Percentiles rank a stretch among this genome's conserved stretches.
phyloP scores from a whole-genome alignment of 345 rosid species.

The Sisymbrium altissimum region DNA sequence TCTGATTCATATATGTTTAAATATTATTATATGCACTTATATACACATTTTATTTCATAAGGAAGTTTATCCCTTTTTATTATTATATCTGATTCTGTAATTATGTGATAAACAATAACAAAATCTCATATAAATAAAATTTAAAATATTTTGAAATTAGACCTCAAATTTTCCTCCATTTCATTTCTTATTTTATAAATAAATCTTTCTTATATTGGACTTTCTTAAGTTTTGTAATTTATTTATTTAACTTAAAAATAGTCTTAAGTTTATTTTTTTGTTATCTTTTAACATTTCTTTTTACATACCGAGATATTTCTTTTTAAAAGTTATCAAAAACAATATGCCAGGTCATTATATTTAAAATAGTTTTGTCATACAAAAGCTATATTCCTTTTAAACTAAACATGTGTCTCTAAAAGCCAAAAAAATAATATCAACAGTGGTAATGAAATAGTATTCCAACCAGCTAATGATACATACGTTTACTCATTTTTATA shows the following conservation, averaged over 20 bases:
- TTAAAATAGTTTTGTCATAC: neutral
- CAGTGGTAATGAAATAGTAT: neutral
- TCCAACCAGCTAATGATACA: neutral
- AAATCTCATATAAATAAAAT: neutral
- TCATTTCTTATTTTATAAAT: neutral
- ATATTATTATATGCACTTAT: neutral
- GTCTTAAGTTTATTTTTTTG: neutral
- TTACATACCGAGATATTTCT: neutral
- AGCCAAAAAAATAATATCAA: neutral
- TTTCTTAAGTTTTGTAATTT: neutral
- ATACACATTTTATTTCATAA: neutral
- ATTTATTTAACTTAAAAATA: neutral
- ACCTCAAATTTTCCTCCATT: neutral
- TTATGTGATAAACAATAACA: neutral
- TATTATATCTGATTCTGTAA: neutral
- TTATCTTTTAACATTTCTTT: neutral
- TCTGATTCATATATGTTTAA: neutral
- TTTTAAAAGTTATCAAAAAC: neutral
- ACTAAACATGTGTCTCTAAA: neutral
- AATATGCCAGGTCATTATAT: neutral
- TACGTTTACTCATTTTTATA: neutral
- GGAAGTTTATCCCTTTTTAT: neutral
- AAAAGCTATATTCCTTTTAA: neutral
- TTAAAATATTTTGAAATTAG: neutral
- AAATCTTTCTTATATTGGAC: neutral